A percentile compares a stretch with the other conserved stretches of the same genome.
Evolutionary conservation across 2,329 filamentous ascomycete species (phyloP).

Genomic region (Calonectria honghensis): DNA sequence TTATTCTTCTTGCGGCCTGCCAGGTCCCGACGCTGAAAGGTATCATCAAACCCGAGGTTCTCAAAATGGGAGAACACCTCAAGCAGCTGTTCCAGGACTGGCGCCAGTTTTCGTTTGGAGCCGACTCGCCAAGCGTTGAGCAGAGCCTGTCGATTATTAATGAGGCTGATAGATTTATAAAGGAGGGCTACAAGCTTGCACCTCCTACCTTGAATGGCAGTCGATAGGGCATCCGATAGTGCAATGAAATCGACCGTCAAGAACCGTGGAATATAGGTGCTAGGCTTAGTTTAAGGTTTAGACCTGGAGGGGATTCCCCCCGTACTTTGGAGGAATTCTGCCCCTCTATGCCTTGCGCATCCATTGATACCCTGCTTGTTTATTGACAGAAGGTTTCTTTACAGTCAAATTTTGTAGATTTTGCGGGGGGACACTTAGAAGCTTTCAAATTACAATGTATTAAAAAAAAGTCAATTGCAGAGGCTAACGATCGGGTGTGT

Average conservation of each 20-base stretch:
- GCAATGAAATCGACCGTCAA: neutral
- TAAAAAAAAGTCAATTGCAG: neutral
- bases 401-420: neutral
- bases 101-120: slow-evolving; percentile 62
- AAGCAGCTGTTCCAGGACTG: slow-evolving; percentile 63
- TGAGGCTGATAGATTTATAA: slow-evolving; percentile 65
- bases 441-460: neutral
- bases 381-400: neutral
- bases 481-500: neutral
- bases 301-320: neutral
- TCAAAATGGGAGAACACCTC: slow-evolving; percentile 64
- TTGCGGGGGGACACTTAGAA: neutral
- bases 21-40: slow-evolving; percentile 61
- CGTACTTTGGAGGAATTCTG: neutral
- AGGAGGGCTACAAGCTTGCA: slow-evolving; percentile 53
- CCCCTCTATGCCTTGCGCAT: neutral
- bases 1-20: slow-evolving; percentile 67
- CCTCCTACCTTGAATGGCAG: neutral
- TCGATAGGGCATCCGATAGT: neutral
- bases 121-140: slow-evolving; percentile 66
- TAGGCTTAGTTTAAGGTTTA: neutral
- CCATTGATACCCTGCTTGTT: neutral
- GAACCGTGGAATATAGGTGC: too few species aligned
- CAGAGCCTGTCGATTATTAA: slow-evolving; percentile 68
- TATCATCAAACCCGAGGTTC: slow-evolving; percentile 62